A percentile compares a stretch with the other conserved stretches of the same genome.
Evolutionary conservation across 1,284 basidiomycete genomes (phyloP).

Genomic region (Coniferiporia sulphurascens): DNA sequence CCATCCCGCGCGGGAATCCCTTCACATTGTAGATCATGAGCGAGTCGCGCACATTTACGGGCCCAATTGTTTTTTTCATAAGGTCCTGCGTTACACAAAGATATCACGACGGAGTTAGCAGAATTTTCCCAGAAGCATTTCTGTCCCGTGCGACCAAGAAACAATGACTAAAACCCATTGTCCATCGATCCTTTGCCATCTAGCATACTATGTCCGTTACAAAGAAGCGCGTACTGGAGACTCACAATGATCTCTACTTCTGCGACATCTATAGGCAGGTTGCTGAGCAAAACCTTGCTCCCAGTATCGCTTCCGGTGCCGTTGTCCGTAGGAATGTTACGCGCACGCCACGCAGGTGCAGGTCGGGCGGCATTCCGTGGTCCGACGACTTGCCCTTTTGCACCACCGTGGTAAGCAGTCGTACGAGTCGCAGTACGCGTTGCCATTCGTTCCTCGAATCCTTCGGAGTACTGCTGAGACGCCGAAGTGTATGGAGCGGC

Average conservation of each 20-base stretch:
- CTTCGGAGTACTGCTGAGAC: too few species aligned
- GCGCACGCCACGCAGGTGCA: constrained; percentile 14
- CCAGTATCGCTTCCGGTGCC: constrained; percentile 30
- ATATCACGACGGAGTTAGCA: constrained; percentile 16
- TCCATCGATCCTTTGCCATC: background rate
- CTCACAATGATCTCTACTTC: constrained; percentile 65
- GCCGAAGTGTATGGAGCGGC: too few species aligned
- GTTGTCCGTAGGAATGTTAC: constrained; percentile 1
- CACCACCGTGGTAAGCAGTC: constrained; percentile 11
- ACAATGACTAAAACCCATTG: background rate
- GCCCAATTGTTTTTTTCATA: constrained; percentile 70
- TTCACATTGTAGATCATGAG: constrained; percentile 70
- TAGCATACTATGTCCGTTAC: background rate
- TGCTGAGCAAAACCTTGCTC: constrained; percentile 67
- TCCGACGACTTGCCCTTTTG: constrained; percentile 6
- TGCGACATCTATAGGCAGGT: constrained; percentile 62
- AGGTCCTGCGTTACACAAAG: constrained; percentile 45
- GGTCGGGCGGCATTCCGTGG: constrained; percentile 2
- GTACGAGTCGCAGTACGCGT: background rate
- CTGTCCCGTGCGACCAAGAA: constrained; percentile 2
- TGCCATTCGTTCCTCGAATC: background rate
- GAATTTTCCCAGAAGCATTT: background rate
- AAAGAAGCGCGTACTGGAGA: constrained; percentile 8
- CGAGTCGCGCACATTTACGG: constrained; percentile 47
- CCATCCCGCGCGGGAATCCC: constrained; percentile 71